Evolutionary conservation across 1,284 basidiomycete species (phyloP).

Genomic region (Rhodotorula sp.): DNA sequence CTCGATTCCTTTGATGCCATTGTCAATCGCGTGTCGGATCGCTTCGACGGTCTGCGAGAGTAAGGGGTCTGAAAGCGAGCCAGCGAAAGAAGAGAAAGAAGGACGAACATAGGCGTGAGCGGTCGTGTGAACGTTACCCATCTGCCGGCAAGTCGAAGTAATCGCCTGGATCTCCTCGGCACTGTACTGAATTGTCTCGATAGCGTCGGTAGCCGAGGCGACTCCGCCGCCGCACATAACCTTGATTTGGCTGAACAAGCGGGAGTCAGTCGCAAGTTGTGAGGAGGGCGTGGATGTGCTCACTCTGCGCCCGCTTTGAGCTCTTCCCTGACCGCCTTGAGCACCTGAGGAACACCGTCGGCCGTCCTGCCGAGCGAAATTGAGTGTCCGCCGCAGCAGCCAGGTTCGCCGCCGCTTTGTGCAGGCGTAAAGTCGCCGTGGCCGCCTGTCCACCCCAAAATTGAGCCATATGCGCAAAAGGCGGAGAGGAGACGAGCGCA

Average conservation of each 20-base stretch:
- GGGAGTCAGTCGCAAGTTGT: no score
- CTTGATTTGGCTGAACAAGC: conserved; percentile 45
- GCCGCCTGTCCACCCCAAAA: conserved; percentile 46
- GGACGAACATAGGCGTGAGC: conserved; percentile 45
- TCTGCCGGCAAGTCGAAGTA: conserved; percentile 53
- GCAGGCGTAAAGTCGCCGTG: conserved; percentile 51
- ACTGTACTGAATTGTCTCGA: conserved; percentile 56
- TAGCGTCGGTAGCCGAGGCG: conserved; percentile 53
- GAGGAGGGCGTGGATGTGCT: conserved; percentile 41
- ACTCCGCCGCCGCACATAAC: conserved; percentile 56
- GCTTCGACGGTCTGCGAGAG: conserved; percentile 47
- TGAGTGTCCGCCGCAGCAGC: conserved; percentile 54
- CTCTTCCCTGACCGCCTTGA: conserved; percentile 54
- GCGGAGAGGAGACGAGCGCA: not conserved
- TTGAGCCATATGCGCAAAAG: not conserved
- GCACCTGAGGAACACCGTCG: conserved; percentile 52
- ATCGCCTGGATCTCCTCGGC: conserved; percentile 55
- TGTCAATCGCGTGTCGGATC: conserved; percentile 51
- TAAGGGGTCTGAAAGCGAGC: no score
- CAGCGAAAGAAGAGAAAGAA: no score
- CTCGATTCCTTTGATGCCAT: conserved; percentile 51
- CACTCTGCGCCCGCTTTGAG: conserved; percentile 53
- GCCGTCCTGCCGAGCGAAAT: conserved; percentile 40
- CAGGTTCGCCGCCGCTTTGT: conserved; percentile 41
- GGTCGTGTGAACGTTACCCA: conserved; percentile 51